Evolutionary conservation across 495 filamentous ascomycete species (phyloP).

Genomic region (Sordaria brevicollis): DNA sequence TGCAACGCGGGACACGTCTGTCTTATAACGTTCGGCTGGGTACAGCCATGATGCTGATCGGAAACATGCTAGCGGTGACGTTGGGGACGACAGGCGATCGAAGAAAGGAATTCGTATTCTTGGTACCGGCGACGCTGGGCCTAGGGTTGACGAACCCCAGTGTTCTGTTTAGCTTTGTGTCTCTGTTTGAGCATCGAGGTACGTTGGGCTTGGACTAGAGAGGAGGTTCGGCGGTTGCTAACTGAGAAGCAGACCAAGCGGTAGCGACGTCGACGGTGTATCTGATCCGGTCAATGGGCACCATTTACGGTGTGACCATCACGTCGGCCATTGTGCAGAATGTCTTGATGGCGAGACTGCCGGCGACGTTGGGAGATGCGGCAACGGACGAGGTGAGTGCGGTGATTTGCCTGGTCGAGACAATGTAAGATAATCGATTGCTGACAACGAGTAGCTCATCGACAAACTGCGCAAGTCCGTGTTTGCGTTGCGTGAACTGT

Average conservation of each 20-base stretch:
- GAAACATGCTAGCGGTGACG: conserved; percentile 44
- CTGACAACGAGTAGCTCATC: conserved; percentile 26
- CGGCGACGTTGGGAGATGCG: conserved; percentile 36
- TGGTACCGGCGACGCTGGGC: conserved; percentile 53
- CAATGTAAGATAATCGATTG: neutral
- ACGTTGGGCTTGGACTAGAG: conserved; percentile 2
- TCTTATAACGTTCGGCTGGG: conserved; percentile 45
- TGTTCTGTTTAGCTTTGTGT: conserved; percentile 53
- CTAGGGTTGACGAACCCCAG: conserved; percentile 55
- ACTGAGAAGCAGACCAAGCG: conserved; percentile 43
- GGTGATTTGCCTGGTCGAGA: neutral
- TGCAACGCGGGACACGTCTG: conserved; percentile 52
- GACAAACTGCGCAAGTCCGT: conserved; percentile 45
- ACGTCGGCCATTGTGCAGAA: conserved; percentile 55
- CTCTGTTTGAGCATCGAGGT: conserved; percentile 54
- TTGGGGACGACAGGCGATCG: conserved; percentile 42
- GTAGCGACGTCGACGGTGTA: conserved; percentile 57
- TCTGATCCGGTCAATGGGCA: conserved; percentile 52
- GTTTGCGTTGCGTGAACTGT: conserved; percentile 37
- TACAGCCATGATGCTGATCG: conserved; percentile 48
- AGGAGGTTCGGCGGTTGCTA: neutral
- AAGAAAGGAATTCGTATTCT: conserved; percentile 52
- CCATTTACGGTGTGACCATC: conserved; percentile 54
- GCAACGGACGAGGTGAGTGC: conserved; percentile 20
- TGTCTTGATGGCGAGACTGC: conserved; percentile 43